Evolutionary conservation across 169 alveolate species (phyloP).

Genomic region (Perkinsus marinus): DNA sequence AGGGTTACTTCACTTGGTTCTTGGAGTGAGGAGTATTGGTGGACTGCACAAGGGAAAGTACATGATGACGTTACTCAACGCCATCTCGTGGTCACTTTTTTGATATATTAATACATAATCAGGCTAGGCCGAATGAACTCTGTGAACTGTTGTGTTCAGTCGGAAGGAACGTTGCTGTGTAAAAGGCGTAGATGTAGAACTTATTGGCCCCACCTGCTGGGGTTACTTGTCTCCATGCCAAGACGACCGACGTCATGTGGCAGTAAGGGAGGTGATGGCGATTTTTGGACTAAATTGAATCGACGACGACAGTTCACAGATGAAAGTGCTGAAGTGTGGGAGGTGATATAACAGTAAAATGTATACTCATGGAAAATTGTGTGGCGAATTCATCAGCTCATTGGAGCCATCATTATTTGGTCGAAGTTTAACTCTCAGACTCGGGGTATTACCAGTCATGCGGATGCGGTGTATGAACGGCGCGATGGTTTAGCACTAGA

Average conservation of each 20-base stretch:
- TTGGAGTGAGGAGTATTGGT: background rate
- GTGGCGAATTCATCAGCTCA: too few relatives aligned
- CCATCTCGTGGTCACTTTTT: background rate
- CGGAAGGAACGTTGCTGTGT: too few relatives aligned
- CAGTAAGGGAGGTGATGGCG: background rate
- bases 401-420: too few relatives aligned
- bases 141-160: too few relatives aligned
- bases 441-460: background rate
- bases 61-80: background rate
- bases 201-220: too few relatives aligned
- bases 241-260: background rate
- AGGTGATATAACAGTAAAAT: background rate
- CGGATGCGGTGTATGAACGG: background rate
- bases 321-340: background rate
- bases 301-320: background rate
- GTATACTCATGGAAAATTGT: too few relatives aligned
- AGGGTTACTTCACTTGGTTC: constrained; percentile 25
- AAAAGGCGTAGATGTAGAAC: too few relatives aligned
- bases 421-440: background rate
- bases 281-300: background rate
- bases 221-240: background rate
- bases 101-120: background rate
- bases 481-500: background rate
- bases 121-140: too few relatives aligned
- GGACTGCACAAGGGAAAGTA: background rate